Conservation (phyloP, 1,139 yeast species). For the Suhomyces choctaworum region DNA sequence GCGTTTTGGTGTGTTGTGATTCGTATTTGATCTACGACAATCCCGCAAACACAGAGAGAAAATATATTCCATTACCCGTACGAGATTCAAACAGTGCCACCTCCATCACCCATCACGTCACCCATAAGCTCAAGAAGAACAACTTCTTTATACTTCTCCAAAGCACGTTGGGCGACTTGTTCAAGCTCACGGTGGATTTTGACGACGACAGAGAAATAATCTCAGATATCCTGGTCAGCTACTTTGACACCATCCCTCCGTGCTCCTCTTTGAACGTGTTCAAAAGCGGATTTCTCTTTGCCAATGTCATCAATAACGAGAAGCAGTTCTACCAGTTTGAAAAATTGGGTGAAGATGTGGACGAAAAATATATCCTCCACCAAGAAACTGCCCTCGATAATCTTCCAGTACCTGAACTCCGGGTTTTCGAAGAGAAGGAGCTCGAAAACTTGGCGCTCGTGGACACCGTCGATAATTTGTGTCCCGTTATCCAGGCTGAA, state of each 20-base stretch:
- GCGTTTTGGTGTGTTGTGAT: conserved; percentile 41
- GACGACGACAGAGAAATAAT: conserved; percentile 43
- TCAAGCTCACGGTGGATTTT: conserved; percentile 57
- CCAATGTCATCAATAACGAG: conserved; percentile 62
- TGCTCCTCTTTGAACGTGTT: conserved; percentile 59
- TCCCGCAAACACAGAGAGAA: conserved; percentile 12
- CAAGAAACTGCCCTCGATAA: conserved; percentile 1
- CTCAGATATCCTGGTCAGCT: conserved; percentile 36
- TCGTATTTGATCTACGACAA: conserved; percentile 30
- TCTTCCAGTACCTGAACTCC: conserved; percentile 1
- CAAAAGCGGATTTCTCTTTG: conserved; percentile 74
- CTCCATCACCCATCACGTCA: conserved; percentile 54
- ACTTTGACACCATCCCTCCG: conserved; percentile 75
- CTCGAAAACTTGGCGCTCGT: conserved; percentile 62
- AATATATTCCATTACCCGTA: conserved; percentile 45
- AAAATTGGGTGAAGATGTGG: conserved; percentile 53
- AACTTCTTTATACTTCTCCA: conserved; percentile 75
- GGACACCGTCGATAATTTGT: conserved; percentile 51
- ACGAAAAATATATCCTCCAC: conserved; percentile 4
- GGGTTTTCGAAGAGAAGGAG: conserved; percentile 15
- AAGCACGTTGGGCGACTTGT: conserved; percentile 72
- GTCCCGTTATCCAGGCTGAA: conserved; percentile 59
- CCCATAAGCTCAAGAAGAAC: conserved; percentile 60
- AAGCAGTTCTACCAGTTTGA: conserved; percentile 75
- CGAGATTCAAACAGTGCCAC: conserved; percentile 32